Evolutionary conservation across 1,284 basidiomycete species (phyloP), one percentile per base, ranked within the genome.

Genomic region (Volvariella surrecta): DNA sequence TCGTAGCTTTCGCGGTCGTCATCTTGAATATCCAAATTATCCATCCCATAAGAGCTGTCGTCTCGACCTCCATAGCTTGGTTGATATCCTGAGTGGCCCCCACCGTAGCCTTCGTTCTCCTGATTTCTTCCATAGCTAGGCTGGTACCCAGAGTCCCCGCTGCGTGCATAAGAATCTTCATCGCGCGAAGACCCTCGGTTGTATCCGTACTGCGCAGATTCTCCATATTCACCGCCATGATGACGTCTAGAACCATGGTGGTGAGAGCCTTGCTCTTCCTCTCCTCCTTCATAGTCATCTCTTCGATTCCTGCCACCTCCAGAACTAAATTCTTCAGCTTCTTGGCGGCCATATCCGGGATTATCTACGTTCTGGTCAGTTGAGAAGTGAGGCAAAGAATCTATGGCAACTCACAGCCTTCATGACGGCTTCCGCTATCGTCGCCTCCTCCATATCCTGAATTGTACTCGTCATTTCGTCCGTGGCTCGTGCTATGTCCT

Each of bases 11-110:
- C 54, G 20, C 49, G 45, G 22, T 56, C 51, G 10, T 56, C 51
- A 22, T 28, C 24, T 28, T 28, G 24, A 28, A 28, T 11, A 11
- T 28, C 11, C 48, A 73, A 50, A 13, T 65, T 59, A 50, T 73
- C 73, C 10, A 63, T 68, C 8, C 71, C 71, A 53, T 67, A 74
- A 1, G 73, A 73, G 16, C 72, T 70, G 31, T 66, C 57, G 18
- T 52, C 51, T 28, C 45, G 40, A 15, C 44, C 38, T 10, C 54
- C 48, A 43, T 49, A 52, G 39, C 43, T 46, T 15, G 50, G 40
- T 35, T 42, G 37, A 16, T 51, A 28, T 6, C 24, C 49, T 9
- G 51, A 32, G 32, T 49, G 53, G 20, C 37, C 40, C 37, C 55
- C 50, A 3, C 24, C 24, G 24, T 28, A 28, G 6, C 11, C 24